Evolutionary conservation across 148 eudicot species (phyloP), one percentile per base, ranked within the genome.

Genomic region (Heliosperma pusillum): DNA sequence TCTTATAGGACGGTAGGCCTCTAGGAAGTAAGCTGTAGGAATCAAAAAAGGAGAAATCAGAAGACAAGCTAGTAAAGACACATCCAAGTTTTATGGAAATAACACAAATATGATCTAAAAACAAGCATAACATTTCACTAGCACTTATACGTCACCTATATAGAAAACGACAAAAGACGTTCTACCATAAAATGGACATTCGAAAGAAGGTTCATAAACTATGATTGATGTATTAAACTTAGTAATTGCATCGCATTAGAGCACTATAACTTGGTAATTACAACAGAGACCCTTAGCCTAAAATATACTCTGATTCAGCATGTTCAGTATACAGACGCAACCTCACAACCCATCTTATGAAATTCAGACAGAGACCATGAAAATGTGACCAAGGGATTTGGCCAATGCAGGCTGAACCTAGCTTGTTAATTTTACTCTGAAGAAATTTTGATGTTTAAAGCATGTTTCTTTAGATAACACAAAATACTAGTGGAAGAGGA

Each of bases 1-100:
- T 70, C 94, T 79, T 74, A 91, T 85, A 4, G 97, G 97, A 1
- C 97, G 90, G 79, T 91, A 91, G 1, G 92, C 97, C 77, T 89
- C 97, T 25, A 87, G 69, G 73, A 91, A 91, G 80, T 91, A 91
- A 61, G 93, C 97, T 91, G 90, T 20, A 76, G 71, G 64, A 16
- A 25, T 11, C 21, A 22, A 45, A 25, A 76, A 66, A 25, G 42
- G 19, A 60, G 11, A 22, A 56, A 56, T 56, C n/a, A 56, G 60
- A 56, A n/a, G 21, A 19, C 60, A 19, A 56, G 17, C 15, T 1
- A 20, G n/a, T 16, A 56, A 16, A 16, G n/a, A 16, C 6, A 56
- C 60, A n/a, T 56, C 21, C 20, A 19, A 16, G 4, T 56, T 56
- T 5, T n/a, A 56, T 19, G 21, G 60, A 2, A 56, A 56, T n/a